Evolutionary conservation across 176 grass and related monocot genomes (phyloP), one percentile per base, ranked within the genome.

Genomic region (Hsuehochloa calcarea): DNA sequence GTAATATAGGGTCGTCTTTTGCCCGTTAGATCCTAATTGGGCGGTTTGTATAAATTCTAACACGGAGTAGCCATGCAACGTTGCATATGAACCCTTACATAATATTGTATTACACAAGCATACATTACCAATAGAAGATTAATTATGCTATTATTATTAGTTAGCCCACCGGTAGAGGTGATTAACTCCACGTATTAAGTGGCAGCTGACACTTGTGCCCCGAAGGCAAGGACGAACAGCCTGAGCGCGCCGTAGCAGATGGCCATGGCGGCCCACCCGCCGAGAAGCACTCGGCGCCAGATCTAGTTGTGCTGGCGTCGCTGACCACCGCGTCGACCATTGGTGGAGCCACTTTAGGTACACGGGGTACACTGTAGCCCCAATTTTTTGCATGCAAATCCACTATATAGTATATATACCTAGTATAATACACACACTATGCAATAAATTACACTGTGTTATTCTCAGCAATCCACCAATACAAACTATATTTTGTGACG

Each of bases 221-320:
- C 46, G 40, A 87, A 40, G 47, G 70, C 59, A 13, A 88, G 64
- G 44, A 40, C 67, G 71, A 84, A 89, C 14, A 89, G 12, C 55
- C 74, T 56, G 27, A 89, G 74, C 64, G 58, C 74, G 31, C 75
- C 87, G 73, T 79, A 89, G 55, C 74, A 84, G 63, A 68, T 40
- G 55, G 81, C 81, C 87, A 89, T 89, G 81, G 87, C 81, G 19
- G 67, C 81, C 87, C 75, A 89, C 13, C 87, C 87, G 9, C 87
- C 81, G 27, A 89, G 15, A 43, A 89, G 64, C 63, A 89, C 87
- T 67, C 81, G 79, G 41, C 29, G 14, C 51, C 52, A 0, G 74
- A 79, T 38, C 22, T 72, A 5, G 27, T 34, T 0, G 31, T n/a
- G 61, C 27, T 74, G 10, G 81, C 74, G 1, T 1, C 66, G 2